These are phyloP conservation scores for Backusella circina DNA, from an alignment of 192 early-diverging fungal species.

Conservation along the genomic window DNA sequence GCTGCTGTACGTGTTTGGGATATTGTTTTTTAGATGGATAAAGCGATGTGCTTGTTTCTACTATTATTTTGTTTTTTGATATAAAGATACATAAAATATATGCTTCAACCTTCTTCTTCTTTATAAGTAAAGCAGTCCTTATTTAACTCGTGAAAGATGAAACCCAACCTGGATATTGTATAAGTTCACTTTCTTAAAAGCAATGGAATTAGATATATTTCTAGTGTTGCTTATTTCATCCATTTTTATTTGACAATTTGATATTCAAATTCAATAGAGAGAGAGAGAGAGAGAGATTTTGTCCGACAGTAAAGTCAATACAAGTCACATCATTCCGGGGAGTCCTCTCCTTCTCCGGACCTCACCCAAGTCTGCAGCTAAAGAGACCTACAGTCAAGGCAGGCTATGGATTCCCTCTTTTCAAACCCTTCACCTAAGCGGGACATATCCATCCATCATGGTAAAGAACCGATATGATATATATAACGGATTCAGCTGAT, in stretches of 20 bases:
- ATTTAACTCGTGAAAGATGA: too few species aligned
- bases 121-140: too few species aligned
- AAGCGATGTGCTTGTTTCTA: background rate
- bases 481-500: background rate
- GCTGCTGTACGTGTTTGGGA: conserved; percentile 74
- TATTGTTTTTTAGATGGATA: background rate
- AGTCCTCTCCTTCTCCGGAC: background rate
- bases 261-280: too few species aligned
- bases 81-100: background rate
- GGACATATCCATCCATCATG: conserved; percentile 18
- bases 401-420: conserved; percentile 9
- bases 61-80: background rate
- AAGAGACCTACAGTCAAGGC: conserved; percentile 2
- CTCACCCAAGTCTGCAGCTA: background rate
- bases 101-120: too few species aligned
- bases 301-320: background rate
- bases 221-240: too few species aligned
- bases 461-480: conserved; percentile 2
- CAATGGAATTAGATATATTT: too few species aligned
- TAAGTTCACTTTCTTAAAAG: too few species aligned
- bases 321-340: background rate
- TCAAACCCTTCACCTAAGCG: conserved; percentile 15
- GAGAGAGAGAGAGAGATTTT: too few species aligned
- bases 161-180: too few species aligned
- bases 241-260: too few species aligned